Percentiles rank a stretch among this genome's conserved stretches.
phyloP scores from a whole-genome alignment of 441 rosid genomes.

The Jatropha podagrica region DNA sequence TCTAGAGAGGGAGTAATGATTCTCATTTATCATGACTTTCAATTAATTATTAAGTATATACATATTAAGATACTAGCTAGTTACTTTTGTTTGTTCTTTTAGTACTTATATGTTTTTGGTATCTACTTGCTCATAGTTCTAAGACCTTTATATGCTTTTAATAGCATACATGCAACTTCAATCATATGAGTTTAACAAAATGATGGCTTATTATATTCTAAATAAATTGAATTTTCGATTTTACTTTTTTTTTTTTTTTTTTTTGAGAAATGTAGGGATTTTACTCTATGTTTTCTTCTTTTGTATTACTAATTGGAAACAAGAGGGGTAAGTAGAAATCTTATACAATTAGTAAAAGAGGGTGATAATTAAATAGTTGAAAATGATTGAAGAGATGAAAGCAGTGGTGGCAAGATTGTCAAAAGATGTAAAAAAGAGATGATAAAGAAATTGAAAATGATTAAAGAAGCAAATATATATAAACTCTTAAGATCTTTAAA shows the following conservation, averaged over 20 bases:
- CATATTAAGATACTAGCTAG: too few relatives aligned
- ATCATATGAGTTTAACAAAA: too few relatives aligned
- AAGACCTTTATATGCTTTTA: not conserved
- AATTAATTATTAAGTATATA: too few relatives aligned
- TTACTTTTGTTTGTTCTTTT: too few relatives aligned
- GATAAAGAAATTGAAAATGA: conserved; percentile 27
- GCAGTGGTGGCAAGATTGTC: conserved; percentile 21
- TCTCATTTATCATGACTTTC: not conserved
- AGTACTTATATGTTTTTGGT: too few relatives aligned
- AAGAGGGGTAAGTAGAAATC: conserved; percentile 38
- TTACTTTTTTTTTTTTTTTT: too few relatives aligned
- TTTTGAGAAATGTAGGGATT: too few relatives aligned
- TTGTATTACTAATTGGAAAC: conserved; percentile 38
- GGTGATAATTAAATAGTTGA: conserved; percentile 25
- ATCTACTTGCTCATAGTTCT: not conserved
- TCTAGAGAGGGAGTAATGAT: not conserved
- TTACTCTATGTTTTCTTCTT: conserved; percentile 20
- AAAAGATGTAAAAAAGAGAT: conserved; percentile 9
- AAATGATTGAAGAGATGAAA: conserved; percentile 23
- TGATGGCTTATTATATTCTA: not conserved
- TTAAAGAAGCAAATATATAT: conserved; percentile 9
- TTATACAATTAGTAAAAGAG: conserved; percentile 18
- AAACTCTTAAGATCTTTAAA: not conserved
- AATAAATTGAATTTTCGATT: not conserved
- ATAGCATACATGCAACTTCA: not conserved